These are phyloP conservation scores for Trichophyton rubrum DNA, from an alignment of 2,329 filamentous ascomycete species.

Conservation along the genomic window DNA sequence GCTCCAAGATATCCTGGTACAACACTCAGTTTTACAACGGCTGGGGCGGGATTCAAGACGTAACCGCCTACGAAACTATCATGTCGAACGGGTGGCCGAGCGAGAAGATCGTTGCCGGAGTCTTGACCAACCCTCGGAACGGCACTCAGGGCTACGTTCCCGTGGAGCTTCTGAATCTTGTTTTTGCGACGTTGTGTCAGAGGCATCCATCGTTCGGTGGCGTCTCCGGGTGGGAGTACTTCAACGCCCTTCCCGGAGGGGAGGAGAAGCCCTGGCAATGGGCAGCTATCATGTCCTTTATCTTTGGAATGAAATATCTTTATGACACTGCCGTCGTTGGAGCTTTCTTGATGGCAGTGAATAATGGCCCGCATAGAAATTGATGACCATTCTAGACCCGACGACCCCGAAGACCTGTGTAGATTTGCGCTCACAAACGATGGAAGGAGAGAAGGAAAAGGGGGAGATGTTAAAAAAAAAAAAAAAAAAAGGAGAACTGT, in stretches of 20 bases:
- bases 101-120: constrained; percentile 62
- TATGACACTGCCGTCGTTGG: constrained; percentile 19
- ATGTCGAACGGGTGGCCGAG: constrained; percentile 53
- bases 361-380: background rate
- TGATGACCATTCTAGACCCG: background rate
- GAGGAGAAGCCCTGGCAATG: constrained; percentile 58
- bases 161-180: constrained; percentile 43
- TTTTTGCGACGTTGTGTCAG: constrained; percentile 45
- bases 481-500: background rate
- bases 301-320: constrained; percentile 32
- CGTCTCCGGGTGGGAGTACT: constrained; percentile 93
- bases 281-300: constrained; percentile 54
- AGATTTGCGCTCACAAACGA: too few species aligned
- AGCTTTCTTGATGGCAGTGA: background rate
- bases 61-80: constrained; percentile 32
- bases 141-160: constrained; percentile 53
- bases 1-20: constrained; percentile 64
- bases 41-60: constrained; percentile 56
- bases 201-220: constrained; percentile 64
- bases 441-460: too few species aligned
- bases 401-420: too few species aligned
- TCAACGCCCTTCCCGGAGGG: constrained; percentile 62
- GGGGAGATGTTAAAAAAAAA: too few species aligned
- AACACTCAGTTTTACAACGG: constrained; percentile 91
- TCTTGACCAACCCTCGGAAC: constrained; percentile 67